phyloP scores from a whole-genome alignment of 768 basidiomycete species.

The Basidioascus undulatus region DNA sequence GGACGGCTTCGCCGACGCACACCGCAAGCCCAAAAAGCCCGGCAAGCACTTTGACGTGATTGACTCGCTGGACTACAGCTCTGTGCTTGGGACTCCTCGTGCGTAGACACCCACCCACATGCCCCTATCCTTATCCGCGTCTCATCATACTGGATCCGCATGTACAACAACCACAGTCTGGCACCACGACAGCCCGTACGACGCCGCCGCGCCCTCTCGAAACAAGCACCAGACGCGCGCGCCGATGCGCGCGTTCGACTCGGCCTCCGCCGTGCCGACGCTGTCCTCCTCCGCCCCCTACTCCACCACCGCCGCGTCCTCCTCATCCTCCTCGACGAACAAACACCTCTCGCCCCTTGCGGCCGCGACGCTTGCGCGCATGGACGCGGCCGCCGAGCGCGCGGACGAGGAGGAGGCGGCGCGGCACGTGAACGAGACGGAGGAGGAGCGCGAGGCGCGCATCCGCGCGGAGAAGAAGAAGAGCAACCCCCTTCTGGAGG shows the following conservation, averaged over 20 bases:
- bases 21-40: too few relatives aligned
- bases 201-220: constrained; percentile 6
- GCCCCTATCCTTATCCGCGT: too few relatives aligned
- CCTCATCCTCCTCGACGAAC: neutral
- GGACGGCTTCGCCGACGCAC: too few relatives aligned
- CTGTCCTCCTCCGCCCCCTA: neutral
- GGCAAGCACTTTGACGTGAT: too few relatives aligned
- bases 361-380: neutral
- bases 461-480: neutral
- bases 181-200: constrained; percentile 7
- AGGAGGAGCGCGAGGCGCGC: too few relatives aligned
- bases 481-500: neutral
- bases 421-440: neutral
- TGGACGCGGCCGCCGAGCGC: neutral
- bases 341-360: too few relatives aligned
- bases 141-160: too few relatives aligned
- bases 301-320: neutral
- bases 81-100: too few relatives aligned
- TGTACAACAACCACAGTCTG: too few relatives aligned
- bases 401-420: neutral
- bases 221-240: constrained; percentile 1
- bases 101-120: too few relatives aligned
- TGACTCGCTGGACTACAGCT: too few relatives aligned
- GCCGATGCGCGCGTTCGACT: constrained; percentile 6
- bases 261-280: neutral